Base-by-base conservation (phyloP, 2,329 filamentous ascomycete genomes). In the Phialophora verrucosa region DNA sequence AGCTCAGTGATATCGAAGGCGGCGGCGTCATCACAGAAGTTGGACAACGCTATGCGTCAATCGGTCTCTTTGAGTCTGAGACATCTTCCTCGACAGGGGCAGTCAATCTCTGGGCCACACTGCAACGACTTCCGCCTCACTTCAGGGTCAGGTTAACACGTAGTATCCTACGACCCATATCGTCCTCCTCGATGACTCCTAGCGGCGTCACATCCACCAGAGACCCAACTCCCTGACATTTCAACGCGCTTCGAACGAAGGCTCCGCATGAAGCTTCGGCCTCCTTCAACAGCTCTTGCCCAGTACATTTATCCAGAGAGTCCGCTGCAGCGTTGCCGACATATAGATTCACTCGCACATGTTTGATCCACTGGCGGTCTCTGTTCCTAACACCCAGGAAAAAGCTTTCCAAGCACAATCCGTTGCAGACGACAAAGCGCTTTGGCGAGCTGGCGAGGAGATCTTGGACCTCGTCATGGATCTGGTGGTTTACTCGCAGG, bases 181-280 rank as follows among this genome's bases (percentile, higher is more conserved):
- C 29, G 20, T 68, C 62, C 10, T 47, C 49, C 23, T 65, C 54
- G 25, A 65, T 44, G 12, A 23, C 55, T 20, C 59, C 29, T 10
- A 62, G 57, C 35, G 38, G 23, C 10, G 27, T 35, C 42, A 31
- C 66, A 56, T 55, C 29, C 49, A 62, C 35, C 42, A 68, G 20
- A 14, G 42, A 14, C n/a, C 57, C 51, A 12, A 65, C 66, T 29
- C 62, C 62, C 20, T 49, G 42, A 31, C 53, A 62, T 38, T 59
- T 65, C 62, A 68, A 57, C 10, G 66, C 66, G 44, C 55, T 57
- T 42, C 64, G 62, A n/a, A 68, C 63, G 32, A 54, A 65, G 11
- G 53, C 31, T 11, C 62, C 66, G 47, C 62, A 65, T 5, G 38
- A 62, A 17, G 59, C 47, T 42, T 68, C 66, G 10, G 62, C 66